Percentiles rank a stretch among this genome's conserved stretches.
Conservation (phyloP, 192 early-diverging fungal species). For the Funneliformis mosseae region DNA sequence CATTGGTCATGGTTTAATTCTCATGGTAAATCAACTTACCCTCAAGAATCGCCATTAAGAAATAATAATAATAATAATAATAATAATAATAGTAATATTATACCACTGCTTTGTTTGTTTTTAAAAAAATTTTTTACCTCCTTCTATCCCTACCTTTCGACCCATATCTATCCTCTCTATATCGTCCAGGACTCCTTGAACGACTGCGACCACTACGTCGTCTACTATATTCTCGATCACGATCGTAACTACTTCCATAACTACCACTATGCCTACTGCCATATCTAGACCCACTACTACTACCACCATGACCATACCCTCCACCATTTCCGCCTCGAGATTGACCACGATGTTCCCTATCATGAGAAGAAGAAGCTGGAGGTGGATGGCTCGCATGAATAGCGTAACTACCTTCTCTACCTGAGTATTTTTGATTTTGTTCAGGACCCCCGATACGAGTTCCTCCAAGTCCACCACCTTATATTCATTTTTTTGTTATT, state of each 20-base stretch:
- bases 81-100: background rate
- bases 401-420: slow-evolving; percentile 44
- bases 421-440: slow-evolving; percentile 54
- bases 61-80: background rate
- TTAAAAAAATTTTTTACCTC: slow-evolving; percentile 5
- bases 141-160: slow-evolving; percentile 28
- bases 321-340: slow-evolving; percentile 30
- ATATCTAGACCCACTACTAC: slow-evolving; percentile 39
- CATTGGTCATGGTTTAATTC: background rate
- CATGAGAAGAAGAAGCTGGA: slow-evolving; percentile 28
- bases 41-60: background rate
- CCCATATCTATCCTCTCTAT: slow-evolving; percentile 30
- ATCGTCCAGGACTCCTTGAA: slow-evolving; percentile 35
- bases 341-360: slow-evolving; percentile 47
- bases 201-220: slow-evolving; percentile 45
- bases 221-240: slow-evolving; percentile 57
- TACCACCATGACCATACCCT: slow-evolving; percentile 37
- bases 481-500: background rate
- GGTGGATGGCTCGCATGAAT: background rate
- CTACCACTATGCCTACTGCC: slow-evolving; percentile 44
- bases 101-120: background rate
- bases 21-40: background rate
- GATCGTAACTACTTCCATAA: slow-evolving; percentile 49
- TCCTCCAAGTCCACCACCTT: slow-evolving; percentile 75
- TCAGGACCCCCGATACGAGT: slow-evolving; percentile 65